These are phyloP conservation scores for Arxiozyma heterogenica DNA, from an alignment of 1,139 yeast species.

Conservation along the genomic window DNA sequence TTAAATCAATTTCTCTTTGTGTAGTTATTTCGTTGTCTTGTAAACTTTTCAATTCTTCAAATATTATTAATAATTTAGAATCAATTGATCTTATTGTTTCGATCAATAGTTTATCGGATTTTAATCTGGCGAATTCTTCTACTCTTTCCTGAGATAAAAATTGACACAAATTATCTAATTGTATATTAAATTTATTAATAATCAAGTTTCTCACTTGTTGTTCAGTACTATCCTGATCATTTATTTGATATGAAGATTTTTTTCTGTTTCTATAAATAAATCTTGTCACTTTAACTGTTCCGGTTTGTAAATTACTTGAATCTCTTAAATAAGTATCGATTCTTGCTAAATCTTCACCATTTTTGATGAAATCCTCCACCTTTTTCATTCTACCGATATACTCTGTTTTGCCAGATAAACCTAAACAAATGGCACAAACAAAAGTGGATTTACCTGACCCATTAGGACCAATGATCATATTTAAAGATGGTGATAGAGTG, in stretches of 20 bases:
- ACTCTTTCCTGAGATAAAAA: constrained; percentile 94
- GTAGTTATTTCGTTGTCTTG: constrained; percentile 42
- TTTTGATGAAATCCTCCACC: constrained; percentile 62
- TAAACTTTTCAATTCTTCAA: constrained; percentile 48
- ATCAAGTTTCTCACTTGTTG: constrained; percentile 40
- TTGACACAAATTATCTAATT: constrained; percentile 85
- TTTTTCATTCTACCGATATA: constrained; percentile 71
- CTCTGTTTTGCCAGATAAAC: constrained; percentile 74
- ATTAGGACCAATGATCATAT: constrained; percentile 93
- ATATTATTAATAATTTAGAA: constrained; percentile 35
- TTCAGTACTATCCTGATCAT: constrained; percentile 40
- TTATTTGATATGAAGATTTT: constrained; percentile 53
- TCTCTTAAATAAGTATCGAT: constrained; percentile 59
- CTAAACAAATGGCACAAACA: constrained; percentile 88
- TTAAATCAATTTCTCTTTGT: constrained; percentile 26
- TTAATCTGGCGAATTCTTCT: constrained; percentile 78
- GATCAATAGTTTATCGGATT: constrained; percentile 61
- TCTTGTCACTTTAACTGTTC: constrained; percentile 29
- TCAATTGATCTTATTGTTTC: constrained; percentile 83
- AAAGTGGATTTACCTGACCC: constrained; percentile 95
- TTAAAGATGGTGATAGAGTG: constrained; percentile 70
- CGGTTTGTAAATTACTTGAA: background rate
- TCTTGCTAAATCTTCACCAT: constrained; percentile 48
- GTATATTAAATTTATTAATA: constrained; percentile 50
- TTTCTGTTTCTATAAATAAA: constrained; percentile 36